A percentile compares a stretch with the other conserved stretches of the same genome.
phyloP scores from a whole-genome alignment of 2,329 filamentous ascomycete genomes.

The Verruconis gallopava region DNA sequence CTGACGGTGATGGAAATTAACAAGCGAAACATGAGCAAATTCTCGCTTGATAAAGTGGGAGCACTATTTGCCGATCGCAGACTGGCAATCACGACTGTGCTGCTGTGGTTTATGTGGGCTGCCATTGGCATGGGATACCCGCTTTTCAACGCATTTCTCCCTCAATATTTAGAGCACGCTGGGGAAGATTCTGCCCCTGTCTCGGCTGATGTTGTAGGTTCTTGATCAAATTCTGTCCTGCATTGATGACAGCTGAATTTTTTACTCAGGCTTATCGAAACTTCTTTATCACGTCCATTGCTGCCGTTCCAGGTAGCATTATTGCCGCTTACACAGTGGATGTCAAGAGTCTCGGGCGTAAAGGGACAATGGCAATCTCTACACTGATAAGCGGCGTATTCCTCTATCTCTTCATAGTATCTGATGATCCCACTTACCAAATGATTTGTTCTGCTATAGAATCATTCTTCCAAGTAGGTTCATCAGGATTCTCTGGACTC shows the following conservation, averaged over 20 bases:
- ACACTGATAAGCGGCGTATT: slow-evolving; percentile 56
- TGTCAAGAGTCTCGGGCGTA: slow-evolving; percentile 57
- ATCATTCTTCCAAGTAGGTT: slow-evolving; percentile 48
- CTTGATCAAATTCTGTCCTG: background rate
- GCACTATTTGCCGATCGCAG: slow-evolving; percentile 45
- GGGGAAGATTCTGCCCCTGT: slow-evolving; percentile 23
- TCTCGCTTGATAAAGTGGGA: slow-evolving; percentile 53
- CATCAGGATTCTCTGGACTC: background rate
- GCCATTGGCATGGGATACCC: slow-evolving; percentile 72
- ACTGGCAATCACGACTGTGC: slow-evolving; percentile 34
- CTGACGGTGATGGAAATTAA: slow-evolving; percentile 37
- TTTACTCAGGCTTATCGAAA: slow-evolving; percentile 52
- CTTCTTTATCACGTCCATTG: slow-evolving; percentile 67
- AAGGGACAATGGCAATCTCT: slow-evolving; percentile 55
- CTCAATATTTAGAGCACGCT: slow-evolving; percentile 62
- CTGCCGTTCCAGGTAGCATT: slow-evolving; percentile 64
- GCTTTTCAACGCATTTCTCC: slow-evolving; percentile 82
- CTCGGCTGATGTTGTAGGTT: slow-evolving; percentile 4
- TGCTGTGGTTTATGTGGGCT: slow-evolving; percentile 69
- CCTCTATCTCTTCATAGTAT: slow-evolving; percentile 52
- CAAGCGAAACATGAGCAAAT: slow-evolving; percentile 47
- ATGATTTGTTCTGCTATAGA: slow-evolving; percentile 55
- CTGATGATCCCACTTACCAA: slow-evolving; percentile 43
- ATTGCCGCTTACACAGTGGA: slow-evolving; percentile 63
- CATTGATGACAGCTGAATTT: background rate